phyloP scores from a whole-genome alignment of 192 early-diverging fungal species.

The Lunasporangiospora selenospora region DNA sequence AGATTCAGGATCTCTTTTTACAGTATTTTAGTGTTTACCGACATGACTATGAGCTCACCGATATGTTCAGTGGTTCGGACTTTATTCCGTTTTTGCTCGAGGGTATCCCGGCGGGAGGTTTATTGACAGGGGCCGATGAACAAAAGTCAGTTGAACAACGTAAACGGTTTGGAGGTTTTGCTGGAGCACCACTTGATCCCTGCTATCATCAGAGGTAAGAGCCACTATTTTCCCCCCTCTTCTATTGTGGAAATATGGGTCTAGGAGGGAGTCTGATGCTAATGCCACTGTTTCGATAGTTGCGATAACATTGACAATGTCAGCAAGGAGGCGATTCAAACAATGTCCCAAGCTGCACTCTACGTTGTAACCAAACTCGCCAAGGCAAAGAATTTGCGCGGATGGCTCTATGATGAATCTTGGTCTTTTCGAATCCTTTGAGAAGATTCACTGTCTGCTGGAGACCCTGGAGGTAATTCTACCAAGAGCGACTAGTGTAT shows the following conservation, averaged over 20 bases:
- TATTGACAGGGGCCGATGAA: constrained; percentile 60
- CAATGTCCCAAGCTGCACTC: constrained; percentile 3
- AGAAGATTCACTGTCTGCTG: no score
- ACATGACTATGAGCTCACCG: constrained; percentile 52
- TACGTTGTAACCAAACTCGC: neutral
- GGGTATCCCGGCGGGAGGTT: constrained; percentile 60
- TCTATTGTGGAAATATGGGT: no score
- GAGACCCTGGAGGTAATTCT: no score
- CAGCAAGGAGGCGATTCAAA: constrained; percentile 56
- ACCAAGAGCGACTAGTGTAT: no score
- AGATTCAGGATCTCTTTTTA: constrained; percentile 59
- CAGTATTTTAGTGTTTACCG: constrained; percentile 52
- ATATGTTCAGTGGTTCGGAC: constrained; percentile 62
- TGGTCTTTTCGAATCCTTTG: no score
- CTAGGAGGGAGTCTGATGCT: no score
- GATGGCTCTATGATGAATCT: no score
- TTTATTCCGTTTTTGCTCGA: constrained; percentile 65
- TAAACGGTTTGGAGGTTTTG: constrained; percentile 56
- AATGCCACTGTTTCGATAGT: no score
- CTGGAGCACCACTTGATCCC: constrained; percentile 59
- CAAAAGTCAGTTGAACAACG: constrained; percentile 56
- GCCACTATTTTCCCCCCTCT: no score
- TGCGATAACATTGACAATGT: constrained; percentile 65
- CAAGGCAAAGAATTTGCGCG: neutral
- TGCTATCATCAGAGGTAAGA: constrained; percentile 70